A percentile compares a stretch with the other conserved stretches of the same genome.
Conservation (phyloP, 2,329 filamentous ascomycete species). For the Fusarium guadeloupense region DNA sequence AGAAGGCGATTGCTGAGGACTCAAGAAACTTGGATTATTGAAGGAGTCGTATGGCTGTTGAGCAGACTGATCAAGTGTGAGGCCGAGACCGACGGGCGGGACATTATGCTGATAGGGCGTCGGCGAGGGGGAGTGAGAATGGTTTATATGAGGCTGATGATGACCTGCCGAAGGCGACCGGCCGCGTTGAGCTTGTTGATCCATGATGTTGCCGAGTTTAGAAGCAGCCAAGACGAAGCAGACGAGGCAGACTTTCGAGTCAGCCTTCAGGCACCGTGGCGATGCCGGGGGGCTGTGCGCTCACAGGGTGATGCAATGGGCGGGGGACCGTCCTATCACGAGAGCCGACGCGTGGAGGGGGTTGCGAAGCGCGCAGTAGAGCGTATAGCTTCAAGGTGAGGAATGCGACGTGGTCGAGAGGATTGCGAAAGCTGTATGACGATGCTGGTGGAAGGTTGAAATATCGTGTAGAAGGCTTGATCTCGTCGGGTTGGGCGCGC, state of each 20-base stretch:
- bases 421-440: constrained; percentile 18
- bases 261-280: constrained; percentile 57
- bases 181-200: constrained; percentile 57
- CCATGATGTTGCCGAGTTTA: constrained; percentile 52
- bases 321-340: constrained; percentile 45
- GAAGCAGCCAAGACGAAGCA: constrained; percentile 44
- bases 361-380: constrained; percentile 36
- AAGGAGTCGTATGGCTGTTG: constrained; percentile 54
- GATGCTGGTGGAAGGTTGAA: not conserved
- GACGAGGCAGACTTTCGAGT: constrained; percentile 57
- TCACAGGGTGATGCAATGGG: constrained; percentile 44
- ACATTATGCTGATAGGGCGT: constrained; percentile 61
- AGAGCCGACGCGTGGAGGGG: constrained; percentile 44
- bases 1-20: constrained; percentile 54
- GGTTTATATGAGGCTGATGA: constrained; percentile 72
- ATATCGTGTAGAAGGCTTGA: not conserved
- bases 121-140: constrained; percentile 71
- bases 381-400: constrained; percentile 28
- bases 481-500: constrained; percentile 9
- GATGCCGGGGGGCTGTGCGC: constrained; percentile 55
- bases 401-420: constrained; percentile 31
- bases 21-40: constrained; percentile 59
- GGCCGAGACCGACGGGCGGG: constrained; percentile 63
- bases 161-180: constrained; percentile 70
- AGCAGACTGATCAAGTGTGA: constrained; percentile 63